Conservation (phyloP, 2,329 filamentous ascomycete species). For the Curvularia sp. region DNA sequence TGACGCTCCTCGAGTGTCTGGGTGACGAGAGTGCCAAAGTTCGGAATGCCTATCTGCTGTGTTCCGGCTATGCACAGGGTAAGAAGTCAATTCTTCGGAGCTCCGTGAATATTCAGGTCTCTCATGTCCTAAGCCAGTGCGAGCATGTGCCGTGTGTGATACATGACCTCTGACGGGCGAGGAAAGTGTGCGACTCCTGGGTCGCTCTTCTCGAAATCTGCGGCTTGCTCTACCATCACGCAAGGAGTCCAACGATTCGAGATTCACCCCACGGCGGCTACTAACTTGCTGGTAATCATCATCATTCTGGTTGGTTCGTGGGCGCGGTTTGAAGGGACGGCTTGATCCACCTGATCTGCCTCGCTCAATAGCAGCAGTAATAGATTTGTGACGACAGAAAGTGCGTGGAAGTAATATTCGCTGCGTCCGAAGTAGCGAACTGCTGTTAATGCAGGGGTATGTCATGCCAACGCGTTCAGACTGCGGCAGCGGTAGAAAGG, state of each 20-base stretch:
- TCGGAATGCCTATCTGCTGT: background rate
- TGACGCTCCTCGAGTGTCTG: slow-evolving; percentile 12
- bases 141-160: no score
- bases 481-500: background rate
- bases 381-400: slow-evolving; percentile 41
- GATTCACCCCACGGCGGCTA: slow-evolving; percentile 8
- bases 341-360: slow-evolving; percentile 27
- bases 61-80: background rate
- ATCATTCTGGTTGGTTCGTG: slow-evolving; percentile 8
- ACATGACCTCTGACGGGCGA: background rate
- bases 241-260: slow-evolving; percentile 19
- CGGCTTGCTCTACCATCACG: slow-evolving; percentile 8
- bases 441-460: slow-evolving; percentile 23
- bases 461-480: slow-evolving; percentile 29
- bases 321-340: slow-evolving; percentile 18
- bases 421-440: slow-evolving; percentile 27
- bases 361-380: slow-evolving; percentile 44
- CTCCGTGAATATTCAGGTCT: background rate
- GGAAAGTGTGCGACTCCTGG: background rate
- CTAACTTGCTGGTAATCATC: slow-evolving; percentile 1
- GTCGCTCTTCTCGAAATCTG: slow-evolving; percentile 6
- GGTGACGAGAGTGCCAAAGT: slow-evolving; percentile 8
- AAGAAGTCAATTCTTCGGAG: background rate
- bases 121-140: background rate
- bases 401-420: slow-evolving; percentile 20